Evolutionary conservation across 495 filamentous ascomycete genomes (phyloP), one percentile per base, ranked within the genome.

Genomic region (Annulohypoxylon maeteangense): DNA sequence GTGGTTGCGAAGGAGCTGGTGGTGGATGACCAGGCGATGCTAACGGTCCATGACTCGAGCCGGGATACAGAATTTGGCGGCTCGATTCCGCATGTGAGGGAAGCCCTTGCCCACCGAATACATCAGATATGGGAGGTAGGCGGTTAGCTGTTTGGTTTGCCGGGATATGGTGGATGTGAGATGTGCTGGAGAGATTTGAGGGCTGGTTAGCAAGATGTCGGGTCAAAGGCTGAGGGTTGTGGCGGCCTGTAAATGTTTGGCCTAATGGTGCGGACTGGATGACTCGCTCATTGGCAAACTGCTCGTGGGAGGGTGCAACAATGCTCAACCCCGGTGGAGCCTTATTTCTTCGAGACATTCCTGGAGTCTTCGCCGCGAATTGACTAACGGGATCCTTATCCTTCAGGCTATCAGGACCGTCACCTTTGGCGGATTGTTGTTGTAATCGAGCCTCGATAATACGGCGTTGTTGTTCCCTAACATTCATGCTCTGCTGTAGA

Each of bases 251-350:
- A 78, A 99, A 99, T 12, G 92, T 94, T 78, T 97, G 94, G 75
- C 97, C 87, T n/a, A 99, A 84, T 12, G 95, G 95, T 2, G 95
- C 95, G 4, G 95, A 99, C 81, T 99, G 95, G 61, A 99, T 95
- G 29, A 99, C 94, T 62, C 95, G 87, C 81, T 99, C 95, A 75
- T 95, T 90, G 56, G 95, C 94, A 74, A 99, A 99, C 50, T 96
- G 93, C 61, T 94, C 89, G 68, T 96, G 93, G n/a, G 94, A 93
- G 0, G 95, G 95, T 14, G 95, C 93, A n/a, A 95, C 91, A 67
- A 99, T 99, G 58, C 94, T 95, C 55, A 99, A 82, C 54, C 95
- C 95, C 14, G 93, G 92, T 42, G 95, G 95, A 38, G 93, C 91
- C 72, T 87, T 94, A 87, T 87, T 94, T 86, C 80, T 89, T 83